These are phyloP conservation scores for Fusarium aywerte DNA, from an alignment of 2,329 filamentous ascomycete genomes.

Conservation along the genomic window DNA sequence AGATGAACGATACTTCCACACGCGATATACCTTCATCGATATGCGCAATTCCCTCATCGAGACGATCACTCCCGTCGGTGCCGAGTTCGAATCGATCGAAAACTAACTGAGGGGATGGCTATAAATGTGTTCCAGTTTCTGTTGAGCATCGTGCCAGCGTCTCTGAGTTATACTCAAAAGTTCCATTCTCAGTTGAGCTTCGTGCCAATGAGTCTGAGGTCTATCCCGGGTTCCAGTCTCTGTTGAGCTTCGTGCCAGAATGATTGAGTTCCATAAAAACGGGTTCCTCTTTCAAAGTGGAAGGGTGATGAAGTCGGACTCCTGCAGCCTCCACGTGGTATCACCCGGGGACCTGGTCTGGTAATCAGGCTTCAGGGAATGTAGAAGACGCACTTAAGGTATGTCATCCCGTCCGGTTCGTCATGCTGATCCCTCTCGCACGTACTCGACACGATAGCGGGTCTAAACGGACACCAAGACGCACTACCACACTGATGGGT, in stretches of 20 bases:
- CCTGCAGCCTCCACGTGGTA: neutral
- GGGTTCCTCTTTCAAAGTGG: neutral
- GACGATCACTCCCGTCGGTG: too few species aligned
- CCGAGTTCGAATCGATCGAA: too few species aligned
- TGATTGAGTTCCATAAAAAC: neutral
- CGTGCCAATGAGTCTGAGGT: neutral
- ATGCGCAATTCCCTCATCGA: too few species aligned
- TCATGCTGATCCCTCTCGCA: neutral
- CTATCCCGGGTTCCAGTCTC: neutral
- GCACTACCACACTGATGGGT: too few species aligned
- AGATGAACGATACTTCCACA: too few species aligned
- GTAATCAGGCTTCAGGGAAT: neutral
- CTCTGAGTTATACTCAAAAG: too few species aligned
- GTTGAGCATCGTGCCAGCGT: too few species aligned
- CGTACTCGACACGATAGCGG: too few species aligned
- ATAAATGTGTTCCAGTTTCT: too few species aligned
- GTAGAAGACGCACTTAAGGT: neutral
- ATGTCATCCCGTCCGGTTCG: neutral
- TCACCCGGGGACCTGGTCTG: neutral
- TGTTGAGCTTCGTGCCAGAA: neutral
- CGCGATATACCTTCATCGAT: too few species aligned
- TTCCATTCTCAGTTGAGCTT: neutral
- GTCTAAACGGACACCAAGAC: too few species aligned
- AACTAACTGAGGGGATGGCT: too few species aligned
- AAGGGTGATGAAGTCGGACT: neutral